Evolutionary conservation across 139 green algal genomes (phyloP).

Genomic region (Pedinophyceae sp.): DNA sequence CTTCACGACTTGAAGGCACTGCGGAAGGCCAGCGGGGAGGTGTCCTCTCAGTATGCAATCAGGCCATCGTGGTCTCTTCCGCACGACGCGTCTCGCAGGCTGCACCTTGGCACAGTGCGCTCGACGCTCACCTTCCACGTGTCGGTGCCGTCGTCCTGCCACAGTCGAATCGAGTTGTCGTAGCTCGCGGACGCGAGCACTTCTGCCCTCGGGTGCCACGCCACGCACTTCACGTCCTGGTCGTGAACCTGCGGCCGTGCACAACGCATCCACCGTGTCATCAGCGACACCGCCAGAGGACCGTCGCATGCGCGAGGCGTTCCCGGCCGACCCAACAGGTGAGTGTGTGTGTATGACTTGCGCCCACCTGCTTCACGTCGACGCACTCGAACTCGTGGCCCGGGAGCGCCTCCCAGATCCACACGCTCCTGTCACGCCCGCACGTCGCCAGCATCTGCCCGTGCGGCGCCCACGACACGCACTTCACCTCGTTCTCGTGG

Average conservation of each 20-base stretch:
- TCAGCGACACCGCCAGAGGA: no score
- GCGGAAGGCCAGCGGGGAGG: no score
- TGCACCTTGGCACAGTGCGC: no score
- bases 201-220: not conserved
- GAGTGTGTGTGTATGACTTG: no score
- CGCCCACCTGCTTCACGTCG: constrained; percentile 4
- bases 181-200: not conserved
- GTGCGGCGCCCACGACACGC: not conserved
- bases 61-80: no score
- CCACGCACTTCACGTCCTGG: constrained; percentile 7
- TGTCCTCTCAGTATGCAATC: no score
- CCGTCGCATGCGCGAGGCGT: no score
- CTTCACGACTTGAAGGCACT: not conserved
- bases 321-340: no score
- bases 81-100: no score
- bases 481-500: constrained; percentile 7
- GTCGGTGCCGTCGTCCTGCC: not conserved
- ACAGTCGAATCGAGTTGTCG: constrained; percentile 1
- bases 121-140: no score
- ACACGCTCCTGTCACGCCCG: constrained; percentile 1
- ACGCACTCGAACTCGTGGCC: constrained; percentile 2
- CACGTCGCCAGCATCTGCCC: constrained; percentile 1
- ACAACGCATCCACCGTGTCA: no score
- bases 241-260: no score
- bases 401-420: not conserved